A percentile compares a stretch with the other conserved stretches of the same genome.
Evolutionary conservation across 352 stramenopile genomes (phyloP).

Genomic region (Globisporangium yorkense): DNA sequence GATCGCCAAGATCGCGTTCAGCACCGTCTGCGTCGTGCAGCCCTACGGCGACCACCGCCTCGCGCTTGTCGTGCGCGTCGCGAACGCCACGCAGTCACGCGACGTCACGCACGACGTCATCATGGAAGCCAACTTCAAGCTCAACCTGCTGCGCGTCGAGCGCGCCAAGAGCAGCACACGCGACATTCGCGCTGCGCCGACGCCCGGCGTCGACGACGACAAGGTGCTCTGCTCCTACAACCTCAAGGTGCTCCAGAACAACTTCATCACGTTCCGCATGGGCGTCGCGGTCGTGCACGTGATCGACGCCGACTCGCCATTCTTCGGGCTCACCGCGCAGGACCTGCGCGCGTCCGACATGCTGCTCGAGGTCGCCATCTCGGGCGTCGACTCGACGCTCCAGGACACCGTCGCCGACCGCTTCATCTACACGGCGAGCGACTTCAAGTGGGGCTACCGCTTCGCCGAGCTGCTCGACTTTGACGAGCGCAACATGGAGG

Average conservation of each 20-base stretch:
- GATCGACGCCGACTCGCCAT: constrained; percentile 61
- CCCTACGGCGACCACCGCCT: constrained; percentile 68
- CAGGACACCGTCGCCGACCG: constrained; percentile 78
- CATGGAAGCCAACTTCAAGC: constrained; percentile 76
- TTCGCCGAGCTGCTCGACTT: constrained; percentile 76
- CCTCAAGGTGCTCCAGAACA: constrained; percentile 72
- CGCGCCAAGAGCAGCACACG: constrained; percentile 20
- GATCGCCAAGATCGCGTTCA: constrained; percentile 74
- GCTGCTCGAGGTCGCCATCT: constrained; percentile 72
- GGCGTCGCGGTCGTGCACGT: constrained; percentile 74
- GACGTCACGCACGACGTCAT: constrained; percentile 81
- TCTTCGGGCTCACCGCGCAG: constrained; percentile 53
- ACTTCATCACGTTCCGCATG: constrained; percentile 86
- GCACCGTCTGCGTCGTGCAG: constrained; percentile 70
- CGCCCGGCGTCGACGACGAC: not conserved
- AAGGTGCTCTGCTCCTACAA: constrained; percentile 72
- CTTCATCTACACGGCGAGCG: constrained; percentile 64
- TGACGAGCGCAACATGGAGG: constrained; percentile 48
- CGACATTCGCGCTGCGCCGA: not conserved
- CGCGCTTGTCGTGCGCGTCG: constrained; percentile 71
- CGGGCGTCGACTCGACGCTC: constrained; percentile 76
- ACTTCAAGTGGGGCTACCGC: constrained; percentile 63
- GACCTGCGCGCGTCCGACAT: constrained; percentile 64
- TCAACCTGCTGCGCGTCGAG: constrained; percentile 76
- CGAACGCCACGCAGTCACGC: constrained; percentile 74